A percentile compares a stretch with the other conserved stretches of the same genome.
Evolutionary conservation across 1,139 yeast genomes (phyloP).

Genomic region (Diutina neorugosa): DNA sequence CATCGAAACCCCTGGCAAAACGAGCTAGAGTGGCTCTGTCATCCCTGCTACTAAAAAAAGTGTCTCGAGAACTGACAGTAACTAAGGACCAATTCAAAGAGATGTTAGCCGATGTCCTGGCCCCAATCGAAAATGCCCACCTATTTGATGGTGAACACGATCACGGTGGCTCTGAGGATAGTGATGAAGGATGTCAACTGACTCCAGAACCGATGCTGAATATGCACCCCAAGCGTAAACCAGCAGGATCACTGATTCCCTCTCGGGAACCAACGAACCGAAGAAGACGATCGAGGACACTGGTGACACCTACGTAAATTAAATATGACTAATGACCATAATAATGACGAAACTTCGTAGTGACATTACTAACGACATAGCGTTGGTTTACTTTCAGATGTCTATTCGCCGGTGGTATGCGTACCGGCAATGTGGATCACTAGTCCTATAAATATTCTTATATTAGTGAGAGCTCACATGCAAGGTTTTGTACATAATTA

Average conservation of each 20-base stretch:
- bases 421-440: neutral
- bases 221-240: neutral
- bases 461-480: constrained; percentile 2
- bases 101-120: neutral
- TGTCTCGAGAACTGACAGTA: neutral
- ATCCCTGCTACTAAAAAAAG: neutral
- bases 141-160: constrained; percentile 1
- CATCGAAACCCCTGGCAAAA: neutral
- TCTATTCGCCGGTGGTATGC: neutral
- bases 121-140: constrained; percentile 2
- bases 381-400: too few species aligned
- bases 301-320: neutral
- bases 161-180: neutral
- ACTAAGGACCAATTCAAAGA: constrained; percentile 1
- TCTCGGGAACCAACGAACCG: neutral
- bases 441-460: neutral
- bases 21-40: neutral
- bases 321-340: too few species aligned
- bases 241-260: neutral
- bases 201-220: constrained; percentile 1
- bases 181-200: neutral
- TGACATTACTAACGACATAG: too few species aligned
- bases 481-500: constrained; percentile 9
- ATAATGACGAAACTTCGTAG: too few species aligned
- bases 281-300: neutral